phyloP scores from a whole-genome alignment of 306 rosid genomes.

The Corylus heterophylla region DNA sequence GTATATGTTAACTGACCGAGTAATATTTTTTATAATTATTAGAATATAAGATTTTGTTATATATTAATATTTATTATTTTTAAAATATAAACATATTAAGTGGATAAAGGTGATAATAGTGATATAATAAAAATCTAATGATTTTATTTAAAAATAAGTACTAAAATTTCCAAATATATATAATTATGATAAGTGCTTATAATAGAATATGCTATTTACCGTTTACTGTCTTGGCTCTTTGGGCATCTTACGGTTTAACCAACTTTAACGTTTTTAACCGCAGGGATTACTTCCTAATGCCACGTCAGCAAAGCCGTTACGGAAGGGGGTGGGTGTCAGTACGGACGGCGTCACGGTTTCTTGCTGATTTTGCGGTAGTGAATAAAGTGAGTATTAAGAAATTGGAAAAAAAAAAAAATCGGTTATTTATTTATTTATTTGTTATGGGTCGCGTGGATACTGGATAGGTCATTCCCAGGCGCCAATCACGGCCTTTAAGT shows the following conservation, averaged over 20 bases:
- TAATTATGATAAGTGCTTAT: not conserved
- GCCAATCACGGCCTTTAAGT: conserved; percentile 60
- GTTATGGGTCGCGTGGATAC: conserved; percentile 35
- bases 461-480: conserved; percentile 53
- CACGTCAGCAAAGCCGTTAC: conserved; percentile 23
- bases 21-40: too few species aligned
- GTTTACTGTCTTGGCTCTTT: conserved; percentile 26
- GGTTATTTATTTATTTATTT: not conserved
- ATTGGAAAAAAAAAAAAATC: not conserved
- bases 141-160: too few species aligned
- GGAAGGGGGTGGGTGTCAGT: conserved; percentile 26
- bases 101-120: too few species aligned
- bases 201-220: conserved; percentile 14
- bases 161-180: too few species aligned
- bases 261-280: conserved; percentile 33
- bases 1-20: too few species aligned
- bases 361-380: conserved; percentile 56
- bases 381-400: conserved; percentile 30
- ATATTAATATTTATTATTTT: too few species aligned
- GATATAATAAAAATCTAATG: too few species aligned
- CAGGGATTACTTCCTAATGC: not conserved
- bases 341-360: conserved; percentile 42
- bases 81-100: too few species aligned
- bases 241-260: conserved; percentile 9
- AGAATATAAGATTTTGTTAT: too few species aligned